phyloP scores from a whole-genome alignment of 1,139 yeast genomes.

The Meyerozyma carpophila region DNA sequence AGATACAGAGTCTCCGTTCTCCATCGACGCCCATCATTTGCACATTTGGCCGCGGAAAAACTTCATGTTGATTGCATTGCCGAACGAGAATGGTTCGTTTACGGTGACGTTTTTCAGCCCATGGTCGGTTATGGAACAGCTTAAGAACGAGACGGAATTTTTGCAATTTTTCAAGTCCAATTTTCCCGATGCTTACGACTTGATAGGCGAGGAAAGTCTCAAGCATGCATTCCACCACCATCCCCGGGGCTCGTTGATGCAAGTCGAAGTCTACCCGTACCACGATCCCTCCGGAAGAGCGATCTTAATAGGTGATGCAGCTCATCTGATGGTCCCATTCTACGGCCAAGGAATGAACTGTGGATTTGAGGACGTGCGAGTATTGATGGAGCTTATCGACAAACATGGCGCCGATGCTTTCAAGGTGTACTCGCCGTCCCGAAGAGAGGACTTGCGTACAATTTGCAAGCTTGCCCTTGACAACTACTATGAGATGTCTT shows the following conservation, averaged over 20 bases:
- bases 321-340: conserved; percentile 96
- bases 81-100: conserved; percentile 81
- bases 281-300: conserved; percentile 58
- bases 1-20: conserved; percentile 25
- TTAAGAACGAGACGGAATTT: conserved; percentile 39
- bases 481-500: conserved; percentile 85
- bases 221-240: conserved; percentile 48
- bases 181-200: conserved; percentile 69
- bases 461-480: conserved; percentile 75
- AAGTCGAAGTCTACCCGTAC: conserved; percentile 63
- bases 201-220: conserved; percentile 60
- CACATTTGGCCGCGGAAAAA: conserved; percentile 93
- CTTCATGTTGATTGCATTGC: conserved; percentile 85
- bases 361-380: conserved; percentile 85
- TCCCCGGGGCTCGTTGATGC: conserved; percentile 76
- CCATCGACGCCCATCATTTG: conserved; percentile 67
- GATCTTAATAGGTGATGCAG: conserved; percentile 83
- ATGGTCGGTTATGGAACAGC: conserved; percentile 55
- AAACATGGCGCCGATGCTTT: conserved; percentile 45
- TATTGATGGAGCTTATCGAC: conserved; percentile 54
- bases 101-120: conserved; percentile 90
- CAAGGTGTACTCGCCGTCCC: conserved; percentile 45
- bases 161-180: conserved; percentile 49
- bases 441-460: conserved; percentile 67
- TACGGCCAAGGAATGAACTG: conserved; percentile 98